A percentile compares a stretch with the other conserved stretches of the same genome.
phyloP scores from a whole-genome alignment of 2,329 filamentous ascomycete genomes.

The Ceratocystis alfenasii region DNA sequence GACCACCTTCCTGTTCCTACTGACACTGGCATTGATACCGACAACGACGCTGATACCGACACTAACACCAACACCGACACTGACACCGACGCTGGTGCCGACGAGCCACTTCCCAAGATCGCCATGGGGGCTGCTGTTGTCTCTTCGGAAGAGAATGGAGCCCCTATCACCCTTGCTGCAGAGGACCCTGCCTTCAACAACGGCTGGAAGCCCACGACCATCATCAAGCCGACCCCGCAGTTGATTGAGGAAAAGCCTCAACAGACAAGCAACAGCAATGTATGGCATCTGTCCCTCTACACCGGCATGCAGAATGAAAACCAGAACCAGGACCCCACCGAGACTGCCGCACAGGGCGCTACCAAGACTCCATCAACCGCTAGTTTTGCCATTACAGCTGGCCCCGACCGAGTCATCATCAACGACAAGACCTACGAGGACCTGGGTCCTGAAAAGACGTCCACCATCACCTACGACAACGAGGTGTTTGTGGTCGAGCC shows the following conservation, averaged over 20 bases:
- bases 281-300: conserved; percentile 4
- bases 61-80: too few species aligned
- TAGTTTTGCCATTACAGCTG: conserved; percentile 35
- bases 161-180: background rate
- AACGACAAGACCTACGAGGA: conserved; percentile 36
- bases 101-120: background rate
- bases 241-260: background rate
- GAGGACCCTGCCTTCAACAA: background rate
- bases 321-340: background rate
- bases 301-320: background rate
- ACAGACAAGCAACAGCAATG: background rate
- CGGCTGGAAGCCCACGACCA: background rate
- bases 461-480: conserved; percentile 33
- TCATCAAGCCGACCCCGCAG: background rate
- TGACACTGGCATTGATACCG: background rate
- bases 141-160: background rate
- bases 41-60: too few species aligned
- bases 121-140: conserved; percentile 8
- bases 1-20: conserved; percentile 14
- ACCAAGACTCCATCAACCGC: conserved; percentile 11
- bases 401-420: conserved; percentile 37
- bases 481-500: conserved; percentile 40
- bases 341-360: background rate
- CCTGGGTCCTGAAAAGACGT: conserved; percentile 31
- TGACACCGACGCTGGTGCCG: too few species aligned